Evolutionary conservation across 768 basidiomycete genomes (phyloP).

Genomic region (Lactifluus hygrophoroides): DNA sequence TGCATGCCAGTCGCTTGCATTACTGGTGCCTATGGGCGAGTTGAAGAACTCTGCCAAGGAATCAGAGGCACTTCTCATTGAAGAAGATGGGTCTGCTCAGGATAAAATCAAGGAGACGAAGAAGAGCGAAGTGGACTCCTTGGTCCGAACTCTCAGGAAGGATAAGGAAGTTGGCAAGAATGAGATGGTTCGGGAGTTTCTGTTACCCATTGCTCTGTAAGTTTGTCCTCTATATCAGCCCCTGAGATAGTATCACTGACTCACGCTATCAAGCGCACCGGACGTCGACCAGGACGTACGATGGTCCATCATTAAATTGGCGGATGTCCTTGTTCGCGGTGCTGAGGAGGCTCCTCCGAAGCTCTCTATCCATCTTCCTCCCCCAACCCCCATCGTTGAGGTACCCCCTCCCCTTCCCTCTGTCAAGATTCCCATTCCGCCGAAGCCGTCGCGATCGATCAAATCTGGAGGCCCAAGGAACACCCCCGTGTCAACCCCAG

Average conservation of each 20-base stretch:
- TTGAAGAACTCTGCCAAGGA: slow-evolving; percentile 73
- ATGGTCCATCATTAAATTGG: slow-evolving; percentile 85
- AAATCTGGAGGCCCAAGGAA: slow-evolving; percentile 31
- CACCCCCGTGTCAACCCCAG: slow-evolving; percentile 26
- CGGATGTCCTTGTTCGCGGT: slow-evolving; percentile 79
- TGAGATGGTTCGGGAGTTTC: slow-evolving; percentile 64
- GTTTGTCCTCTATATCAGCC: slow-evolving; percentile 22
- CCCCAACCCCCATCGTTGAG: slow-evolving; percentile 61
- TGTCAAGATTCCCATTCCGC: slow-evolving; percentile 44
- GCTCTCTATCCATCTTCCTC: slow-evolving; percentile 70
- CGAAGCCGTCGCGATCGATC: slow-evolving; percentile 25
- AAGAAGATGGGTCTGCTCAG: slow-evolving; percentile 71
- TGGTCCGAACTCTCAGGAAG: slow-evolving; percentile 83
- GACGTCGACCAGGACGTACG: slow-evolving; percentile 83
- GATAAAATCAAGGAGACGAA: slow-evolving; percentile 63
- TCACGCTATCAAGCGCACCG: slow-evolving; percentile 41
- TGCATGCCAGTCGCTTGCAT: slow-evolving; percentile 78
- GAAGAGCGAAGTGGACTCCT: slow-evolving; percentile 73
- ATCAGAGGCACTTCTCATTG: slow-evolving; percentile 67
- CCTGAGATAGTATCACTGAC: not conserved
- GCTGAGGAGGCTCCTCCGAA: slow-evolving; percentile 79
- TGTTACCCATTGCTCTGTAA: slow-evolving; percentile 79
- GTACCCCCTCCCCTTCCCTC: slow-evolving; percentile 43
- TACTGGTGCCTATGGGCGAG: slow-evolving; percentile 84
- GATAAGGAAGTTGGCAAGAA: slow-evolving; percentile 80